phyloP scores from a whole-genome alignment of 2,329 filamentous ascomycete genomes.

The Botryotinia convoluta region DNA sequence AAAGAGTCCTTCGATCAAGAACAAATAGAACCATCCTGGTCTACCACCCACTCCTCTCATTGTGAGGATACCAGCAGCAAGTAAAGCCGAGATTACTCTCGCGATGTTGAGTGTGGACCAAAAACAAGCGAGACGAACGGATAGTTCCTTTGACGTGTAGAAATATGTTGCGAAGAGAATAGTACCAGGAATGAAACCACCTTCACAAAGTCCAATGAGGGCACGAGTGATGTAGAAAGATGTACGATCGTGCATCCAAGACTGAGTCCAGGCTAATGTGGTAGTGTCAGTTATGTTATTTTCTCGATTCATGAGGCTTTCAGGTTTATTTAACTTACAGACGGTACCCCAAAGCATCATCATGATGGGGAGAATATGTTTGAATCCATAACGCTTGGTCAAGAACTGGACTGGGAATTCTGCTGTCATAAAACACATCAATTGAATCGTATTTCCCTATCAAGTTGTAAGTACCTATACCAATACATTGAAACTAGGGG shows the following conservation, averaged over 20 bases:
- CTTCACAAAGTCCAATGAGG: slow-evolving; percentile 34
- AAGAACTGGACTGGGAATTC: slow-evolving; percentile 57
- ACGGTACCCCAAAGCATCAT: slow-evolving; percentile 53
- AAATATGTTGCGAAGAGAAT: slow-evolving; percentile 68
- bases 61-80: slow-evolving; percentile 55
- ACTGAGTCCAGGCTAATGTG: slow-evolving; percentile 46
- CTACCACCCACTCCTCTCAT: slow-evolving; percentile 52
- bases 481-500: not conserved
- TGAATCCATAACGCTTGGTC: slow-evolving; percentile 50
- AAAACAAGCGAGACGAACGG: slow-evolving; percentile 63
- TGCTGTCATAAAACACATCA: slow-evolving; percentile 38
- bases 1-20: slow-evolving; percentile 40
- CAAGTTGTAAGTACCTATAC: not conserved
- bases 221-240: slow-evolving; percentile 38
- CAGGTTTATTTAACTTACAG: slow-evolving; percentile 22
- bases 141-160: slow-evolving; percentile 65
- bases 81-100: slow-evolving; percentile 52
- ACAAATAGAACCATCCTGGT: slow-evolving; percentile 58
- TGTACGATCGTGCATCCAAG: slow-evolving; percentile 39
- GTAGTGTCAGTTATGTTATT: not conserved
- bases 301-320: slow-evolving; percentile 39
- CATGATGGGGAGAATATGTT: slow-evolving; percentile 53
- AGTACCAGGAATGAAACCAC: slow-evolving; percentile 57
- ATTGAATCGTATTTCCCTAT: slow-evolving; percentile 50
- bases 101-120: slow-evolving; percentile 57